phyloP scores from a whole-genome alignment of 768 basidiomycete genomes.

The Trametopsis cervina region DNA sequence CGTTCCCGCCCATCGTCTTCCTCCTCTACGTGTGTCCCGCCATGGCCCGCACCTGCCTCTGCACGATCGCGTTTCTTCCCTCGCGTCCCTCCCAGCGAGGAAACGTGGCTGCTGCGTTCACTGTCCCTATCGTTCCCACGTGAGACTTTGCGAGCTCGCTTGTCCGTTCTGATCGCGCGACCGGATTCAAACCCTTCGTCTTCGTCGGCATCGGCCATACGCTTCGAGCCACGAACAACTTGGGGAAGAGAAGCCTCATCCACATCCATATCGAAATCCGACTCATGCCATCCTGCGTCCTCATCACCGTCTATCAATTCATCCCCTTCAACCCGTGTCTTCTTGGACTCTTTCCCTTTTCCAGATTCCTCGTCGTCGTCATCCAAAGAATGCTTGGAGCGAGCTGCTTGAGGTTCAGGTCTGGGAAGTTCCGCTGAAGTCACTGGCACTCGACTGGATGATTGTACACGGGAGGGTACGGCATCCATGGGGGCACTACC shows the following conservation, averaged over 20 bases:
- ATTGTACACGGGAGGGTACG: too few relatives aligned
- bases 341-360: slow-evolving; percentile 35
- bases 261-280: slow-evolving; percentile 20
- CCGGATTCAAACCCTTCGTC: slow-evolving; percentile 37
- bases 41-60: slow-evolving; percentile 59
- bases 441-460: too few relatives aligned
- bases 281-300: slow-evolving; percentile 35
- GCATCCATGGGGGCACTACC: too few relatives aligned
- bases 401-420: slow-evolving; percentile 3
- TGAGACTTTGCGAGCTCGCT: slow-evolving; percentile 27
- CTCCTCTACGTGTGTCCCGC: slow-evolving; percentile 35
- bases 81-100: slow-evolving; percentile 16
- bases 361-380: slow-evolving; percentile 31
- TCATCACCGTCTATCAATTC: slow-evolving; percentile 43
- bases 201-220: slow-evolving; percentile 36
- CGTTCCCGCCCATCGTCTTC: slow-evolving; percentile 35
- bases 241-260: slow-evolving; percentile 10
- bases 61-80: slow-evolving; percentile 75
- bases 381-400: slow-evolving; percentile 29
- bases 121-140: slow-evolving; percentile 6
- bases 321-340: slow-evolving; percentile 44
- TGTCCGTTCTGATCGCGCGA: slow-evolving; percentile 37
- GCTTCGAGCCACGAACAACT: slow-evolving; percentile 41
- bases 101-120: slow-evolving; percentile 5
- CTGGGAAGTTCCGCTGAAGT: too few relatives aligned